Conservation (phyloP, 495 filamentous ascomycete genomes). For the Recurvomyces mirabilis region DNA sequence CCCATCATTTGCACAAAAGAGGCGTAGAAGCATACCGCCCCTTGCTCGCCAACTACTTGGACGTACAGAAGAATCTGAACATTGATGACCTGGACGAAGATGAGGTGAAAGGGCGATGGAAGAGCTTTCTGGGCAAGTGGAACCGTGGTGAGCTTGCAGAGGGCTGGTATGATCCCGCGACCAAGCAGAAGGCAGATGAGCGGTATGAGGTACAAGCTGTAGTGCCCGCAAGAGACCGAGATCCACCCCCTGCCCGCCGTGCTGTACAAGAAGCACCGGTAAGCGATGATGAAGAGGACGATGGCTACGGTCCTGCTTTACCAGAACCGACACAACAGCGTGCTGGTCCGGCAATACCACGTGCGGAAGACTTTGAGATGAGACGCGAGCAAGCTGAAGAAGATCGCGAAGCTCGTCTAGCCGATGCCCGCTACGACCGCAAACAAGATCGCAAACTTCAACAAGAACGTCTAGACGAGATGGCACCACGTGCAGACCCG, state of each 20-base stretch:
- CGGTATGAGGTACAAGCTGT: neutral
- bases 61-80: constrained; percentile 69
- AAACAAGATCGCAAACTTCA: constrained; percentile 50
- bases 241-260: neutral
- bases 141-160: constrained; percentile 85
- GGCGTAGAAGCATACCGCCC: constrained; percentile 53
- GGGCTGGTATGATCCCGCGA: constrained; percentile 78
- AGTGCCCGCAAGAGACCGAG: neutral
- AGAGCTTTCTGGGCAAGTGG: constrained; percentile 87
- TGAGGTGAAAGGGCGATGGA: constrained; percentile 78
- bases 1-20: constrained; percentile 50
- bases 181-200: constrained; percentile 21
- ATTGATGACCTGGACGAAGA: constrained; percentile 53
- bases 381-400: constrained; percentile 48
- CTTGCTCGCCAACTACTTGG: constrained; percentile 77
- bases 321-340: constrained; percentile 34
- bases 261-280: constrained; percentile 35
- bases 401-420: constrained; percentile 40
- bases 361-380: constrained; percentile 58
- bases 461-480: constrained; percentile 60
- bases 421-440: constrained; percentile 48
- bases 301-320: constrained; percentile 59
- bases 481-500: constrained; percentile 71
- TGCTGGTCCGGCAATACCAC: constrained; percentile 65
- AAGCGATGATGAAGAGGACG: constrained; percentile 40